Percentiles rank a stretch among this genome's conserved stretches.
Evolutionary conservation across 352 stramenopile species (phyloP).

Genomic region (Blastocystis sp.): DNA sequence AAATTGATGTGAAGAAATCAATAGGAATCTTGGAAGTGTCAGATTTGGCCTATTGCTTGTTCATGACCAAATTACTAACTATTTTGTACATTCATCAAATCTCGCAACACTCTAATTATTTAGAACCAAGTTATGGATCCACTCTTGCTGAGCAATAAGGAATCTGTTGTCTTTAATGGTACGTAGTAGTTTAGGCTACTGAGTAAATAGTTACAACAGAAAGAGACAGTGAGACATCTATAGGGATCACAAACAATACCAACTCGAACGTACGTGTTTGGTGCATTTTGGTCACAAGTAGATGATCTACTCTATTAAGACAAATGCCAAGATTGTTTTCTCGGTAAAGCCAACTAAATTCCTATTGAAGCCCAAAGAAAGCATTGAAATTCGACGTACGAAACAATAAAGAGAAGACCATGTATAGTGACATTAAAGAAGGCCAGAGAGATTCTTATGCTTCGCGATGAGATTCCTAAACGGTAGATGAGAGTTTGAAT

Average conservation of each 20-base stretch:
- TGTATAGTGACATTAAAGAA: constrained; percentile 18
- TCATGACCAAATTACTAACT: too few species aligned
- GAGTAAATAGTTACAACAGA: neutral
- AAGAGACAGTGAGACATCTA: neutral
- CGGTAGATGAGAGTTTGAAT: neutral
- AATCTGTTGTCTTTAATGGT: constrained; percentile 26
- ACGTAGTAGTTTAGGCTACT: neutral
- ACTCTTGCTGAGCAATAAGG: neutral
- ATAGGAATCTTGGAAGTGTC: too few species aligned
- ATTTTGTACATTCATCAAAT: too few species aligned
- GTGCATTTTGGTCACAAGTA: neutral
- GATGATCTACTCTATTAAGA: constrained; percentile 33
- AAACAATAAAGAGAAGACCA: neutral
- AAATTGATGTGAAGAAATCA: too few species aligned
- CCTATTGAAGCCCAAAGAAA: neutral
- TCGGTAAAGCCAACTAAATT: constrained; percentile 29
- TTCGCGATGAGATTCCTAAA: neutral
- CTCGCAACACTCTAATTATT: too few species aligned
- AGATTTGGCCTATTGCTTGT: too few species aligned
- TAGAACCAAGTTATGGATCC: neutral
- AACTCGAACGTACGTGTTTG: neutral
- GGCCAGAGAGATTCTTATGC: neutral
- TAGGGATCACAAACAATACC: neutral
- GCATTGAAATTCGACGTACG: too few species aligned
- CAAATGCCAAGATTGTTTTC: constrained; percentile 41